phyloP scores from a whole-genome alignment of 768 basidiomycete genomes.

The Amanita brunnescens region DNA sequence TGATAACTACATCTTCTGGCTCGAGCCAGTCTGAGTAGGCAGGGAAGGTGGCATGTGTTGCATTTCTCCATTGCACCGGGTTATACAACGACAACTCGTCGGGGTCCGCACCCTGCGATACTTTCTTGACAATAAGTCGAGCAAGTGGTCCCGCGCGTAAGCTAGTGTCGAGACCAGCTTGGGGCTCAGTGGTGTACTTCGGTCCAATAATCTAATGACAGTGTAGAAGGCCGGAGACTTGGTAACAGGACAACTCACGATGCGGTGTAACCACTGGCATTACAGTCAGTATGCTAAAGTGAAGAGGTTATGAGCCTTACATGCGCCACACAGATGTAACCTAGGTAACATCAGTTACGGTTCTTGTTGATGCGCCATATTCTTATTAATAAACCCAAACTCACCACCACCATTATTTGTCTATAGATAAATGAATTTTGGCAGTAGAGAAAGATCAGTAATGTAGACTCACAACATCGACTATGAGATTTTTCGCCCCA shows the following conservation, averaged over 20 bases:
- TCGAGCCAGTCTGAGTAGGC: constrained; percentile 38
- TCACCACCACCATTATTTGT: constrained; percentile 42
- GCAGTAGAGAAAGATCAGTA: not conserved
- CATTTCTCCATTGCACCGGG: constrained; percentile 39
- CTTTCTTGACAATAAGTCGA: constrained; percentile 36
- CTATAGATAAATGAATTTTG: constrained; percentile 15
- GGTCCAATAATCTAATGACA: constrained; percentile 38
- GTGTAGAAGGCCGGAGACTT: not conserved
- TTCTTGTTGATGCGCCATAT: not conserved
- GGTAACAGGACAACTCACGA: constrained; percentile 20
- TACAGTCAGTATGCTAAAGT: constrained; percentile 4
- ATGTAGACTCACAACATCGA: constrained; percentile 42
- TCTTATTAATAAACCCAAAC: constrained; percentile 1
- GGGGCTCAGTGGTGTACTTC: constrained; percentile 40
- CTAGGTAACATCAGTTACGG: constrained; percentile 9
- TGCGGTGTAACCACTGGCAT: constrained; percentile 35
- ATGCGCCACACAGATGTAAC: constrained; percentile 53
- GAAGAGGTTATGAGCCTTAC: constrained; percentile 23
- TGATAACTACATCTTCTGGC: constrained; percentile 34
- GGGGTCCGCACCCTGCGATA: constrained; percentile 38
- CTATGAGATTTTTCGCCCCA: constrained; percentile 45
- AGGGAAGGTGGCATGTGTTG: constrained; percentile 34
- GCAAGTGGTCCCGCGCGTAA: constrained; percentile 42
- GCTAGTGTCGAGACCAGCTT: constrained; percentile 45
- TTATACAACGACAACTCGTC: constrained; percentile 37